Conservation (phyloP, 305 asterid genomes). For the Fraxinus sp. region DNA sequence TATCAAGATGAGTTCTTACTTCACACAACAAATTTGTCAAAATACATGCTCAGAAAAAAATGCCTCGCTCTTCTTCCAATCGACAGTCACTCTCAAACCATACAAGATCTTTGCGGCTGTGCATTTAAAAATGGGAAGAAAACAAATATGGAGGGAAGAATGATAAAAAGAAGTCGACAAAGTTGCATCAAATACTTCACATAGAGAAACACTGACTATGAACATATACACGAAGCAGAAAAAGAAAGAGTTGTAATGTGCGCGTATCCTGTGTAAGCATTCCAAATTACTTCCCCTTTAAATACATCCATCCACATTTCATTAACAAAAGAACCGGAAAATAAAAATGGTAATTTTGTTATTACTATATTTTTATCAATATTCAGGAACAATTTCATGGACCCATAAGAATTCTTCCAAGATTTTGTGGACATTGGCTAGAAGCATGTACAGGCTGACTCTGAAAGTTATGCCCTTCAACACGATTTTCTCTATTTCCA, state of each 20-base stretch:
- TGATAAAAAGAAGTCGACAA: neutral
- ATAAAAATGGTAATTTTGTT: slow-evolving; percentile 21
- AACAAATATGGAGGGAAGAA: neutral
- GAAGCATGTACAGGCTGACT: slow-evolving; percentile 56
- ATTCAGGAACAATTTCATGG: slow-evolving; percentile 38
- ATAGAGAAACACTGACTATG: neutral
- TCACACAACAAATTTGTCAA: neutral
- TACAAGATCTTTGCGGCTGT: neutral
- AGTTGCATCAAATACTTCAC: neutral
- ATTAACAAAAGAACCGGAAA: slow-evolving; percentile 23
- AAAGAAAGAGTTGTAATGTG: neutral
- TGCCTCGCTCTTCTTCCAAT: neutral
- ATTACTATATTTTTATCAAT: slow-evolving; percentile 25
- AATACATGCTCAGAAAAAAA: neutral
- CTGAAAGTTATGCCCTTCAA: slow-evolving; percentile 55
- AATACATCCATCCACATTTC: slow-evolving; percentile 14
- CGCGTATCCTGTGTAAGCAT: neutral
- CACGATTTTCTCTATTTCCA: slow-evolving; percentile 50
- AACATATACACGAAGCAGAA: neutral
- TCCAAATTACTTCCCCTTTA: slow-evolving; percentile 21
- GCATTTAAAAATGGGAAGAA: neutral
- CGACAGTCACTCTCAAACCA: neutral
- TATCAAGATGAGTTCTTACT: neutral
- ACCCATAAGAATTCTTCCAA: slow-evolving; percentile 77
- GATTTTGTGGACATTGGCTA: slow-evolving; percentile 63